Evolutionary conservation across 441 rosid genomes (phyloP), one percentile per base, ranked within the genome.

Genomic region (Gossypium aridum): DNA sequence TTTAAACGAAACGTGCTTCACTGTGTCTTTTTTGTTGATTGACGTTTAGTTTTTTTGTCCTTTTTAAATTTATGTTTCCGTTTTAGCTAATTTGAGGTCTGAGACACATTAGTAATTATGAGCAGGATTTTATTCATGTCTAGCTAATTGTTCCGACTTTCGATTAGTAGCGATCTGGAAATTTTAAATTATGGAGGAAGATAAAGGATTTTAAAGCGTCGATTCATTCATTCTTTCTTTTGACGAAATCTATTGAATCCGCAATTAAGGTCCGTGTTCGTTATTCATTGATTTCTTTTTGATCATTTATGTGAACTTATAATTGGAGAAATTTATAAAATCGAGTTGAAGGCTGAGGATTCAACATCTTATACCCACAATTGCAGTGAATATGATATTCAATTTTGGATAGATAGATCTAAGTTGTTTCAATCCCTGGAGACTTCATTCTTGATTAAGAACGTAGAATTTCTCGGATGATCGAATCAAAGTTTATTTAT

Each of bases 161-260:
- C 0, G 19, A 12, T 70, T 55, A 19, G 28, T 31, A 34, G 74
- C 31, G 74, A 7, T 55, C 20, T 19, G 17, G 13, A 37, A 26
- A 12, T 55, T 55, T 17, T 19, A n/a, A 12, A 12, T 31, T 34
- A 19, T 55, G 71, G 37, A 31, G 19, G 2, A 19, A 37, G 25
- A 9, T 60, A 1, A 51, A 34, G 64, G 37, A 60, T 47, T 20
- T 57, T 59, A 2, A 72, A 12, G 14, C 39, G 5, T 53, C 39
- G 57, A 68, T 73, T 28, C 51, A 12, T 19, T 63, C 34, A 0
- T 37, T 73, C 28, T 19, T 69, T 55, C 64, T 64, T 65, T 16
- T 12, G n/a, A 54, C 45, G 47, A 63, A 74, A 64, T 26, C 20
- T 69, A 51, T 65, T 70, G 65, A 57, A 76, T 55, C 55, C 54